A percentile compares a stretch with the other conserved stretches of the same genome.
phyloP scores from a whole-genome alignment of 148 eudicot species.

The Chenopodium berlandieri region DNA sequence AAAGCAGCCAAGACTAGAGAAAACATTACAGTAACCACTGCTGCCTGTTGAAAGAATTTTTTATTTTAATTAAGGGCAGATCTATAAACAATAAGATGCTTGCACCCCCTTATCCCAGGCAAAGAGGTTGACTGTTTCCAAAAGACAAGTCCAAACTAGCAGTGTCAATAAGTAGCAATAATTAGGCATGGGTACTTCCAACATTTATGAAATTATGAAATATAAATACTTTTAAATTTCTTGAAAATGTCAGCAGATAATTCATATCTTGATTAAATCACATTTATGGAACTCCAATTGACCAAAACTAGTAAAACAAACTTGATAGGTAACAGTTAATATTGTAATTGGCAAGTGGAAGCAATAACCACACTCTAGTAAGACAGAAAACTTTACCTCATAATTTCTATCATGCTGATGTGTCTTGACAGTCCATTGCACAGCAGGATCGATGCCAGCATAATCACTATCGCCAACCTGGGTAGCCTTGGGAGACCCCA shows the following conservation, averaged over 20 bases:
- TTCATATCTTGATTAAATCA: not conserved
- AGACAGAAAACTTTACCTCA: not conserved
- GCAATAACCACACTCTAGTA: not conserved
- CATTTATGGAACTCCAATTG: not conserved
- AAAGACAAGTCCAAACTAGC: not conserved
- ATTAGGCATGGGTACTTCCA: not conserved
- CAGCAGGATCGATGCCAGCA: constrained; percentile 12
- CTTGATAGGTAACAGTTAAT: not conserved
- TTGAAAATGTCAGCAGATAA: not conserved
- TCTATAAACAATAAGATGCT: not conserved
- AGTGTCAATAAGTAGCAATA: not conserved
- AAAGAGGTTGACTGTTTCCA: not conserved
- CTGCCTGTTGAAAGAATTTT: no score
- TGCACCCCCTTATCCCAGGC: not conserved
- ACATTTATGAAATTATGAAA: no score
- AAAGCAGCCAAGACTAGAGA: not conserved
- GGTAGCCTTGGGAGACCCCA: constrained; percentile 16
- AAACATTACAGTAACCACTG: not conserved
- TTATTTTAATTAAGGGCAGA: not conserved
- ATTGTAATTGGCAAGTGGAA: not conserved
- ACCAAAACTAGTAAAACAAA: not conserved
- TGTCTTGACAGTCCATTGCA: constrained; percentile 14
- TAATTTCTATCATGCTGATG: not conserved
- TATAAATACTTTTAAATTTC: not conserved
- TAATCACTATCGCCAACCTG: not conserved